These are phyloP conservation scores for Taiozyma onychis DNA, from an alignment of 1,139 yeast species.

Conservation along the genomic window DNA sequence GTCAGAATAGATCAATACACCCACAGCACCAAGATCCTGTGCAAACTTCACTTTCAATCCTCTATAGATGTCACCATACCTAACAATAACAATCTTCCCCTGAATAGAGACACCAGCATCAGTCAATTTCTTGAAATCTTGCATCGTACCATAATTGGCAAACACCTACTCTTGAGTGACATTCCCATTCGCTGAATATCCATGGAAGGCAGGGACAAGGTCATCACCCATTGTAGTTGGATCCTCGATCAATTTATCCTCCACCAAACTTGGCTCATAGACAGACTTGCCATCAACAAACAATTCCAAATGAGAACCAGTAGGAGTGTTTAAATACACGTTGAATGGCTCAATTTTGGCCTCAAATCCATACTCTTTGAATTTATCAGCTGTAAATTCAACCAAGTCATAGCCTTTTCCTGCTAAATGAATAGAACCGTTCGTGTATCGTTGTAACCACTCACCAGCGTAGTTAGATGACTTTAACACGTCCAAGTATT, in stretches of 20 bases:
- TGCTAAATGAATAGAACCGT: constrained; percentile 57
- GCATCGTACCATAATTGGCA: constrained; percentile 55
- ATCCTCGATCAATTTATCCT: constrained; percentile 69
- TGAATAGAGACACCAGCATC: constrained; percentile 40
- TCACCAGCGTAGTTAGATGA: constrained; percentile 42
- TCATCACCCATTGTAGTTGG: constrained; percentile 51
- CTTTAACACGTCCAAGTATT: constrained; percentile 35
- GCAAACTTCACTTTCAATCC: constrained; percentile 68
- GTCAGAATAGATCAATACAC: constrained; percentile 56
- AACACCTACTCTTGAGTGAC: constrained; percentile 53
- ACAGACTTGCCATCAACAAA: constrained; percentile 32
- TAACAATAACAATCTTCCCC: constrained; percentile 52
- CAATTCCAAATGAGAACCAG: constrained; percentile 44
- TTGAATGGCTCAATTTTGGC: constrained; percentile 53
- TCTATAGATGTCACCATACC: constrained; percentile 57
- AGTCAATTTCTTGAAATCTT: constrained; percentile 44
- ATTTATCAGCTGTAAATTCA: constrained; percentile 58
- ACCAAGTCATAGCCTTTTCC: constrained; percentile 63
- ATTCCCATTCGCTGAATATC: constrained; percentile 65
- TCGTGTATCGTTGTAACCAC: constrained; percentile 52
- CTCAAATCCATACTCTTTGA: constrained; percentile 54
- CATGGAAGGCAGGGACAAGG: constrained; percentile 58
- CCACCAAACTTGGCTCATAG: constrained; percentile 62
- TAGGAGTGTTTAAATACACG: constrained; percentile 57
- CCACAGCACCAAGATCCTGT: constrained; percentile 56